These are phyloP conservation scores for Geoglossum cookeanum DNA, from an alignment of 2,329 filamentous ascomycete genomes.

Conservation along the genomic window DNA sequence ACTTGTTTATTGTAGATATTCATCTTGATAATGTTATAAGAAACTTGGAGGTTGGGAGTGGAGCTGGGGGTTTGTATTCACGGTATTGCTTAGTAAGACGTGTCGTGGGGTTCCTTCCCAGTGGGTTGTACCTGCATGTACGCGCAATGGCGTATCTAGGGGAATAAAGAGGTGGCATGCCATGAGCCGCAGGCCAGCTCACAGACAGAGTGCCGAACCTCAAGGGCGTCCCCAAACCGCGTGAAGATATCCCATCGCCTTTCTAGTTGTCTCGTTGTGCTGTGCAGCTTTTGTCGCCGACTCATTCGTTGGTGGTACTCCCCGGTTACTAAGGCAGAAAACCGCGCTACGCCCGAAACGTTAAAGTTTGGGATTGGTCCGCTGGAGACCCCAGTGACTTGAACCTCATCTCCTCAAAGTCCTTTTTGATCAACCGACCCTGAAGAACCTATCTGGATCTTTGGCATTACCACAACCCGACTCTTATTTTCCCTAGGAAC, in stretches of 20 bases:
- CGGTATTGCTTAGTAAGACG: too few species aligned
- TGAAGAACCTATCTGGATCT: slow-evolving; percentile 1
- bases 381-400: neutral
- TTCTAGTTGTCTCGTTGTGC: neutral
- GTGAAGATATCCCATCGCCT: neutral
- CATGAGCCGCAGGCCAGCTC: neutral
- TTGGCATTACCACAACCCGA: slow-evolving; percentile 23
- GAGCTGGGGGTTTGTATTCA: too few species aligned
- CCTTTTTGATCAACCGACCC: slow-evolving; percentile 1
- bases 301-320: neutral
- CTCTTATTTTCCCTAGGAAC: slow-evolving; percentile 15
- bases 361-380: neutral
- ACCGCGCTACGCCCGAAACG: neutral
- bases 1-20: too few species aligned
- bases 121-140: neutral
- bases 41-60: too few species aligned
- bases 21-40: too few species aligned
- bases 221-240: neutral
- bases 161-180: neutral
- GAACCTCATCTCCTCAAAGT: neutral
- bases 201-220: neutral
- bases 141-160: neutral
- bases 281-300: neutral
- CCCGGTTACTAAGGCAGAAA: neutral
- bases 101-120: neutral